Conservation (phyloP, 805 yeast genomes). For the Wickerhamiella cacticola region DNA sequence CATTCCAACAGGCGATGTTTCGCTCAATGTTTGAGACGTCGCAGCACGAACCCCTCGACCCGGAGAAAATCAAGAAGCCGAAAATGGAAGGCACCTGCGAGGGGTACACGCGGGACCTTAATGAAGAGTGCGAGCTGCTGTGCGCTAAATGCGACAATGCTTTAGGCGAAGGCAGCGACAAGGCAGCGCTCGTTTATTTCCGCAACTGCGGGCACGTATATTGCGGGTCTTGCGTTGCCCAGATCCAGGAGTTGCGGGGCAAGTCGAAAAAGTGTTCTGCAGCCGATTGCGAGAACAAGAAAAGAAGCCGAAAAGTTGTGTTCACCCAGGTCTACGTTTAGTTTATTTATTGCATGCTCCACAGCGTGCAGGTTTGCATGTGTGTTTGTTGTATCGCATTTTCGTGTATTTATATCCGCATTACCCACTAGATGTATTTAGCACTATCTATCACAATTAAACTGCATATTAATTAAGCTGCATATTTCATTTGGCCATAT, state of each 20-base stretch:
- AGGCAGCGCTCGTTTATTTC: constrained; percentile 36
- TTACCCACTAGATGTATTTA: no score
- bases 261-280: constrained; percentile 4
- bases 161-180: constrained; percentile 36
- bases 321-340: constrained; percentile 9
- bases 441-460: no score
- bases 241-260: not conserved
- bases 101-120: constrained; percentile 26
- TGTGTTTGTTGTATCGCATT: no score
- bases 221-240: constrained; percentile 69
- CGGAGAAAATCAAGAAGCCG: constrained; percentile 1
- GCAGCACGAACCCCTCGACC: constrained; percentile 1
- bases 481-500: no score
- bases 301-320: not conserved
- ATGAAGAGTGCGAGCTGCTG: constrained; percentile 31
- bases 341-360: not conserved
- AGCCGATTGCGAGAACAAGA: constrained; percentile 4
- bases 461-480: no score
- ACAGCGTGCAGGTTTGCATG: no score
- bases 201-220: constrained; percentile 72
- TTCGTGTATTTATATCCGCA: no score
- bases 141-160: constrained; percentile 63
- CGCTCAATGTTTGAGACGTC: constrained; percentile 6
- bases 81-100: constrained; percentile 1
- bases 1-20: constrained; percentile 1